A percentile compares a stretch with the other conserved stretches of the same genome.
Conservation (phyloP, 192 early-diverging fungal genomes). For the Linnemannia schmuckeri region DNA sequence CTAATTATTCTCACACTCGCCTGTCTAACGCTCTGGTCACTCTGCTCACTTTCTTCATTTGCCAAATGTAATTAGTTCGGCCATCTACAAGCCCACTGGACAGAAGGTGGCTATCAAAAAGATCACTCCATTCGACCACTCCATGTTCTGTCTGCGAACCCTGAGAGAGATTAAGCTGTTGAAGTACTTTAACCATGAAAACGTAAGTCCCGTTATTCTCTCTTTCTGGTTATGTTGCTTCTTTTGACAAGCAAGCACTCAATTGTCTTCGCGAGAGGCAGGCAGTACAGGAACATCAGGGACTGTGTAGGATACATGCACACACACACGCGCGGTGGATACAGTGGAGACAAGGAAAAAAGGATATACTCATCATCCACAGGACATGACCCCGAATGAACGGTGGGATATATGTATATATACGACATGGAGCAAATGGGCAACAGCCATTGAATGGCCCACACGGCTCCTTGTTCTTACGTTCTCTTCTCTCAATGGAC, state of each 20-base stretch:
- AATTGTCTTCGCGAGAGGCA: no score
- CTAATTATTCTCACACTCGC: neutral
- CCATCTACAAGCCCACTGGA: conserved; percentile 83
- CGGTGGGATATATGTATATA: neutral
- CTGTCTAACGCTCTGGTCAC: neutral
- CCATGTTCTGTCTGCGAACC: conserved; percentile 87
- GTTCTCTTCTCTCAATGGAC: conserved; percentile 4
- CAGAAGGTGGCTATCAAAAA: conserved; percentile 93
- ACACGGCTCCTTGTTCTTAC: neutral
- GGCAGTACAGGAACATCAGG: no score
- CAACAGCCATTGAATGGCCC: neutral
- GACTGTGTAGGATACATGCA: no score
- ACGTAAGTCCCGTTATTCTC: conserved; percentile 59
- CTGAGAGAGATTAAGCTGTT: conserved; percentile 88
- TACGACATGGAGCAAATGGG: neutral
- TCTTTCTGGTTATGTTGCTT: neutral
- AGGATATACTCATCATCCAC: no score
- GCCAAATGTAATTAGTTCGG: conserved; percentile 69
- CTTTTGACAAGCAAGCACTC: neutral
- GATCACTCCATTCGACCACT: conserved; percentile 88
- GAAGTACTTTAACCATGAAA: conserved; percentile 89
- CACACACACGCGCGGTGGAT: no score
- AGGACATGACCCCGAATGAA: neutral
- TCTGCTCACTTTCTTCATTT: neutral
- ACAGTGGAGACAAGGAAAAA: no score